Base-by-base conservation (phyloP, 768 basidiomycete species). In the Russula lepida region DNA sequence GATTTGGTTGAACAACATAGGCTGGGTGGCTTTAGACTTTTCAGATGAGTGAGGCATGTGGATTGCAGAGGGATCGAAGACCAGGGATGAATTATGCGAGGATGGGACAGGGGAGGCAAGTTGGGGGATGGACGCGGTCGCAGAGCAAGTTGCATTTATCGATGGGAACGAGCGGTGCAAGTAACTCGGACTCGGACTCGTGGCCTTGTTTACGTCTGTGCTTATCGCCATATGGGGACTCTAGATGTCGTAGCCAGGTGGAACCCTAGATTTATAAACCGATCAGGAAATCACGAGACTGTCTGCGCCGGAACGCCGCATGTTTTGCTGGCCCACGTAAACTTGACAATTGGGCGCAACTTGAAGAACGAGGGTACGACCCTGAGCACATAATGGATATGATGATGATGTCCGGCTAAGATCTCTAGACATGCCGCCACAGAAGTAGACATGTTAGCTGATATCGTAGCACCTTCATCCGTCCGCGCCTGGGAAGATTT, bases 1-100 rank as follows among this genome's bases (percentile, higher is more conserved):
- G 23, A 68, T 64, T 61, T 72, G 72, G 11, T 65, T 41, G 48
- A 67, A 62, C 2, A 28, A 13, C 2, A 21, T 9, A 1, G 50
- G 9, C n/a, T 27, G 17, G 5, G 48, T 1, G 15, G 32, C 27
- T 13, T 17, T 23, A n/a, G 39, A 32, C 3, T 43, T 39, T 12
- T 8, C 17, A 3, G 43, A 19, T 12, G 52, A 44, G n/a, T 25
- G 35, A 43, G 58, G 21, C 54, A 55, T 60, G 37, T 23, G 3
- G 32, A 47, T 46, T 12, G 5, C 23, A 27, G 55, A 33, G 28
- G 15, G 41, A 41, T 41, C 19, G 39, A 41, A 19, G 21, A 51
- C 33, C 5, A 27, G 21, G 15, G 17, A n/a, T 19, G 25, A 25
- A 30, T 53, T 46, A 15, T 15, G 39, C 17, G 39, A 17, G 7